Base-by-base conservation (phyloP, 345 rosid species). In the Eucalyptus tenuipes region DNA sequence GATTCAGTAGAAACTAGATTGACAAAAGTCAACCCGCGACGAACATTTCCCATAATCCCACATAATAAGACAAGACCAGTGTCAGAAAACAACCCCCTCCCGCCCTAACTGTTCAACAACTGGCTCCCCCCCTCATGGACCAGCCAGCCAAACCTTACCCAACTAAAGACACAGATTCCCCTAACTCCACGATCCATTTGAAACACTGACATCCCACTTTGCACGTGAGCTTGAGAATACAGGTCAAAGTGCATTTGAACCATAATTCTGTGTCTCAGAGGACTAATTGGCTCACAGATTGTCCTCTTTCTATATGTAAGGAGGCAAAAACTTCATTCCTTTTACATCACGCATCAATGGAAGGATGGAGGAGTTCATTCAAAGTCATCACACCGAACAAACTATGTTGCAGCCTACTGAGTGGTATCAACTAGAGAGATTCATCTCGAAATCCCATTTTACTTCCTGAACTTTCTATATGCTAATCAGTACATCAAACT, bases 401-500 rank as follows among this genome's bases (percentile, higher is more conserved):
- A 9, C 61, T 4, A 22, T 20, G 44, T 18, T 71, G 87, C 25
- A 86, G 29, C 25, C 25, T 49, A 50, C 45, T 86, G 87, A 29
- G 45, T 31, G 17, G 45, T 18, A 86, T 53, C 57, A 25, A n/a
- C 47, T 88, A 79, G 86, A 66, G 27, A 50, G 87, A 79, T 88
- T 91, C 86, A 87, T 89, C 75, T 90, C 89, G 79, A 87, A 87
- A 59, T 88, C 82, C 85, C 27, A 80, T 75, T 75, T 48, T 75
- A 81, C 88, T 89, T 88, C 68, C 85, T 85, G 81, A 55, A 90
- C 86, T 81, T 86, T 87, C 86, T 50, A 90, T 88, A 87, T 79
- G 82, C 88, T 53, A 79, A 25, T 85, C 87, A 47, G 86, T 66
- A 88, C 75, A 91, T 55, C 90, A 91, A 89, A 89, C 94, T 90